These are phyloP conservation scores for Takakia lepidozioides DNA, from an alignment of 225 moss, liverwort and hornwort species.

Conservation along the genomic window DNA sequence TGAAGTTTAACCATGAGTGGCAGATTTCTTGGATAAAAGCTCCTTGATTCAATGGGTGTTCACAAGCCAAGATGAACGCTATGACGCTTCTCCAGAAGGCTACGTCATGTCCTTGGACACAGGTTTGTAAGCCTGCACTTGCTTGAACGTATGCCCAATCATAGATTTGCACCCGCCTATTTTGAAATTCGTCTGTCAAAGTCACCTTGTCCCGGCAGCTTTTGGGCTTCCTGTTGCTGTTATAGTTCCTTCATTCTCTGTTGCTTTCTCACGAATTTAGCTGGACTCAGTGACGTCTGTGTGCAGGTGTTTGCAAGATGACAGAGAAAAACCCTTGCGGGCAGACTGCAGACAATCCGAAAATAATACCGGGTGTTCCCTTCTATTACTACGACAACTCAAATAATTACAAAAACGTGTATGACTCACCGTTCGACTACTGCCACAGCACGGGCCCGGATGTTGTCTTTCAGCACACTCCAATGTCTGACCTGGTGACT, in stretches of 20 bases:
- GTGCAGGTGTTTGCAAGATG: conserved; percentile 54
- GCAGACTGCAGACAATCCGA: conserved; percentile 55
- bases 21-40: conserved; percentile 67
- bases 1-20: not conserved
- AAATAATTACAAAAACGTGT: conserved; percentile 39
- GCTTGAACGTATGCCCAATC: too few relatives aligned
- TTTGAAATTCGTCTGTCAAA: too few relatives aligned
- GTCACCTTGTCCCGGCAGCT: too few relatives aligned
- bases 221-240: too few relatives aligned
- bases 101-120: conserved; percentile 44
- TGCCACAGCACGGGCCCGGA: conserved; percentile 70
- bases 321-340: conserved; percentile 45
- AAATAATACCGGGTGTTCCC: conserved; percentile 63
- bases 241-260: too few relatives aligned
- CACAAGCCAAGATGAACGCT: conserved; percentile 50
- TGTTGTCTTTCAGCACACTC: conserved; percentile 65
- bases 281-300: not conserved
- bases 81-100: conserved; percentile 59
- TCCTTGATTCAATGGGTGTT: conserved; percentile 58
- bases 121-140: too few relatives aligned
- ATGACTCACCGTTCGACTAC: conserved; percentile 31
- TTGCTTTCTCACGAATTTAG: too few relatives aligned
- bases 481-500: conserved; percentile 43
- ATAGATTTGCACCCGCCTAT: too few relatives aligned
- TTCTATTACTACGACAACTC: conserved; percentile 55